Percentiles rank a stretch among this genome's conserved stretches.
Conservation (phyloP, 208 protist genomes). For the Leishmania guyanensis region DNA sequence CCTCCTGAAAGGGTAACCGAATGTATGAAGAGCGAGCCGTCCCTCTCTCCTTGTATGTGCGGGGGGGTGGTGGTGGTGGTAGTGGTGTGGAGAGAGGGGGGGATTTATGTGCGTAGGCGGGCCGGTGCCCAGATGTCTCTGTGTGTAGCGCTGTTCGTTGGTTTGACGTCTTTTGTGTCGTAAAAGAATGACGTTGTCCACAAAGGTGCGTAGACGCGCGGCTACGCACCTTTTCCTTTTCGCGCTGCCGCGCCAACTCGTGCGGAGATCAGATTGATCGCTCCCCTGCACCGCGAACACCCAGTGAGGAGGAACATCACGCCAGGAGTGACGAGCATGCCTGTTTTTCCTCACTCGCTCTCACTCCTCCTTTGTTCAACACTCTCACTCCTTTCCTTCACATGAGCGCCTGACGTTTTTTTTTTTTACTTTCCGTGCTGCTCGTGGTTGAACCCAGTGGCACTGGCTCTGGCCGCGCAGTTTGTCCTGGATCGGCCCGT, state of each 20-base stretch:
- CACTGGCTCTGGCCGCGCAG: neutral
- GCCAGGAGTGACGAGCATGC: neutral
- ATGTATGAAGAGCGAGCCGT: neutral
- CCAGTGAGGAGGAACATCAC: neutral
- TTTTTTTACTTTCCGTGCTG: neutral
- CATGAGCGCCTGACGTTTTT: neutral
- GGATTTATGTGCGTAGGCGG: neutral
- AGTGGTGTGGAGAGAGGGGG: neutral
- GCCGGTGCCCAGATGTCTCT: neutral
- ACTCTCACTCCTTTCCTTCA: neutral
- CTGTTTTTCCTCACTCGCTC: neutral
- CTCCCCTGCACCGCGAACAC: neutral
- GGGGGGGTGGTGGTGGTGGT: neutral
- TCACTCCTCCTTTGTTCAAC: neutral
- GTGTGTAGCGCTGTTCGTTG: neutral
- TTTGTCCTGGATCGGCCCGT: neutral
- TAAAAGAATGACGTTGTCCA: neutral
- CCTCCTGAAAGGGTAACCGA: neutral
- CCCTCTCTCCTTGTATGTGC: neutral
- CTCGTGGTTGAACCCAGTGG: neutral
- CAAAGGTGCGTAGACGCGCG: neutral
- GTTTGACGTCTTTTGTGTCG: neutral
- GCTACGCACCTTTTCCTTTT: neutral
- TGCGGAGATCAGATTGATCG: neutral
- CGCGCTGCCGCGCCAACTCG: neutral